Evolutionary conservation across 345 rosid genomes (phyloP).

Genomic region (Punica granatum): DNA sequence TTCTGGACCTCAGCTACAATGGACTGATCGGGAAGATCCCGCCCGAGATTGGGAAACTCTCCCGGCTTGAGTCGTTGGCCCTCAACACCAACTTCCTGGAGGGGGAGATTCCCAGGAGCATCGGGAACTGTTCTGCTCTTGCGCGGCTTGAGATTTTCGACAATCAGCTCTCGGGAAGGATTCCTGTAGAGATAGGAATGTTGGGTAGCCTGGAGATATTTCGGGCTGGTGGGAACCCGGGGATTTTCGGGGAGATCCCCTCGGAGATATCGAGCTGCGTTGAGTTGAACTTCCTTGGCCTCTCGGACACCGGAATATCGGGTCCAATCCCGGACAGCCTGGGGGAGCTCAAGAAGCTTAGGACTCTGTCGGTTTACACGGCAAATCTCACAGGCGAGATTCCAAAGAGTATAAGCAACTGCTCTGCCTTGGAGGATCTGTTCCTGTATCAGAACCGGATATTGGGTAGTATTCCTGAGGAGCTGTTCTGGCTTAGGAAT

Average conservation of each 20-base stretch:
- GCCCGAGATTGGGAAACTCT: constrained; percentile 35
- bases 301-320: constrained; percentile 59
- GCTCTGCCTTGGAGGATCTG: constrained; percentile 43
- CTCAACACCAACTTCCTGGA: constrained; percentile 39
- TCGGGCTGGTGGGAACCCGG: constrained; percentile 61
- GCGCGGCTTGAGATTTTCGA: constrained; percentile 46
- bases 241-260: constrained; percentile 52
- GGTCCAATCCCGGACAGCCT: constrained; percentile 45
- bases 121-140: constrained; percentile 46
- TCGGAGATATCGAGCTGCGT: constrained; percentile 48
- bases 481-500: constrained; percentile 35
- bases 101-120: constrained; percentile 39
- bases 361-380: constrained; percentile 55
- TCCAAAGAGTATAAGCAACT: constrained; percentile 48
- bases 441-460: constrained; percentile 55
- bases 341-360: constrained; percentile 49
- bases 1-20: constrained; percentile 59
- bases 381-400: constrained; percentile 49
- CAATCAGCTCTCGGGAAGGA: constrained; percentile 46
- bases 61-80: constrained; percentile 27
- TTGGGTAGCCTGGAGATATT: constrained; percentile 34
- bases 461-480: constrained; percentile 44
- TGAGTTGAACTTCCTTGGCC: constrained; percentile 37
- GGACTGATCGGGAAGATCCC: constrained; percentile 45
- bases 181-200: constrained; percentile 46